Base-by-base conservation (phyloP, 2,329 filamentous ascomycete genomes). In the Amauroascus niger region DNA sequence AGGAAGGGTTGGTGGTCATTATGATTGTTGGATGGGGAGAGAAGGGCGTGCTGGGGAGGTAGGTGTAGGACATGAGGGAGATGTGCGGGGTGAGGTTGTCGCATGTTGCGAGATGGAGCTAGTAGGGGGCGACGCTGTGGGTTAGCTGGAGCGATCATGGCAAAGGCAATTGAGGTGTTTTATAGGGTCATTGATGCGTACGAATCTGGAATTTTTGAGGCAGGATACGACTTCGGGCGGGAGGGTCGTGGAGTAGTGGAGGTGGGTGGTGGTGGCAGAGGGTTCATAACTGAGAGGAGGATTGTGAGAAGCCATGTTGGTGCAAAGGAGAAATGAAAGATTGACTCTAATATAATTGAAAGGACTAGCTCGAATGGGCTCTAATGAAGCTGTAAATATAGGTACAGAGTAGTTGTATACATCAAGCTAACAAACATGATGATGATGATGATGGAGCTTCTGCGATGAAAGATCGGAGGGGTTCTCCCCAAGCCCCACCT, bases 41-140 rank as follows among this genome's bases (percentile, higher is more conserved):
- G 69, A 82, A 85, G 37, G 82, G 83, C 14, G 86, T 87, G 5
- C 79, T 82, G 37, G 89, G 86, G 20, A 98, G 85, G 73, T 96
- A 97, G 65, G 93, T 97, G 76, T 97, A 97, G 76, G 95, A 96
- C 93, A 98, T 98, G 60, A 98, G 82, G 35, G 89, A 94, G 60
- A 97, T 88, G 69, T 97, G 88, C 8, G 93, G 93, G 59, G 83
- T 77, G 64, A 93, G 86, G 61, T 86, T 78, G 62, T 82, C 82
- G 69, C 87, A 94, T 54, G 93, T 98, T 62, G 93, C 90, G 51
- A 98, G 85, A 71, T 98, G 93, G 61, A 98, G 88, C 89, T 95
- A n/a, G n/a, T n/a, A n/a, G n/a, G 64, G 39, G 13, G 49, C 37
- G 53, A 52, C 43, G 20, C 39, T 7, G 51, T 18, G n/a, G n/a